Percentiles rank a stretch among this genome's conserved stretches.
phyloP scores from a whole-genome alignment of 2,329 filamentous ascomycete genomes.

The Cladosporium oxysporum region DNA sequence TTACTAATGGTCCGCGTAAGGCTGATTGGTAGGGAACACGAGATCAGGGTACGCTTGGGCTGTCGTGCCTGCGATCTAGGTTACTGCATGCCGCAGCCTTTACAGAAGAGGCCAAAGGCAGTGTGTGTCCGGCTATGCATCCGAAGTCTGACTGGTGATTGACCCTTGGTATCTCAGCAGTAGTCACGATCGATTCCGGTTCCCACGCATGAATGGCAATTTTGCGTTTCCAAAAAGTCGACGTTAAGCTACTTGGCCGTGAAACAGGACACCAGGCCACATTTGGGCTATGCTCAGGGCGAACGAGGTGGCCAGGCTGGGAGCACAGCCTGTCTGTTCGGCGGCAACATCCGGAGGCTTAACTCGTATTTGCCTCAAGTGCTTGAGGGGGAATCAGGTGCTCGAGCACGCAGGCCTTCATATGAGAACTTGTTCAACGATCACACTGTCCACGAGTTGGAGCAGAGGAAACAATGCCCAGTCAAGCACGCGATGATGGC shows the following conservation, averaged over 20 bases:
- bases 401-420: not conserved
- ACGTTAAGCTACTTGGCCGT: not conserved
- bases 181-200: not conserved
- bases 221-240: not conserved
- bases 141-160: not conserved
- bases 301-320: not conserved
- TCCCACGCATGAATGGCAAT: not conserved
- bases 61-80: not conserved
- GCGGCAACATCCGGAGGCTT: not conserved
- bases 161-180: not conserved
- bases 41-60: not conserved
- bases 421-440: not conserved
- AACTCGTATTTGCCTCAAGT: not conserved
- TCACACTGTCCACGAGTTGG: not conserved
- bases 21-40: not conserved
- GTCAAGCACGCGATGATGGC: not conserved
- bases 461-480: not conserved
- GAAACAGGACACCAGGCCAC: not conserved
- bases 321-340: not conserved
- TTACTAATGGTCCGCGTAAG: not conserved
- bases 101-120: not conserved
- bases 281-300: no score
- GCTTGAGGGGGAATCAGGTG: not conserved
- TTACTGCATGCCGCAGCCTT: not conserved
- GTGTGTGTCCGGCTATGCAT: not conserved